Evolutionary conservation across 179 eudicot species (phyloP).

Genomic region (Beta lomatogona): DNA sequence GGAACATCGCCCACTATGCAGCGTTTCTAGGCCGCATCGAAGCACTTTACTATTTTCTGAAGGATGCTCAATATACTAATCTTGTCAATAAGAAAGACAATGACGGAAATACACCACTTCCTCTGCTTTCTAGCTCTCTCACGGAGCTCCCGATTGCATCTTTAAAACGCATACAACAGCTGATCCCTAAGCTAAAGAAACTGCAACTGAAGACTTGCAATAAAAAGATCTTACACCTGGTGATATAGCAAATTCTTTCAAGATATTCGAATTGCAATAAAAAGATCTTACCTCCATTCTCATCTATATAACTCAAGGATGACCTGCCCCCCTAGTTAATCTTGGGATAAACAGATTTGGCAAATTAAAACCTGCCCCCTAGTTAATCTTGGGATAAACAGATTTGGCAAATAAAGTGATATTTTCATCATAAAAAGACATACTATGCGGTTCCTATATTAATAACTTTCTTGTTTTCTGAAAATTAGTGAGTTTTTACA

Average conservation of each 20-base stretch:
- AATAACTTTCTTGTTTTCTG: too few species aligned
- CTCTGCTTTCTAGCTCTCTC: not conserved
- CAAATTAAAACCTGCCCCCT: too few species aligned
- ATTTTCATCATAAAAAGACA: too few species aligned
- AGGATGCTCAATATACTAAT: not conserved
- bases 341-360: too few species aligned
- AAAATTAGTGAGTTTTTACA: too few species aligned
- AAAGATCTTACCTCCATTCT: too few species aligned
- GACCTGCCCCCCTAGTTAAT: too few species aligned
- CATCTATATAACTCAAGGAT: too few species aligned
- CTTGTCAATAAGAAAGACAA: not conserved
- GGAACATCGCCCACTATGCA: slow-evolving; percentile 15
- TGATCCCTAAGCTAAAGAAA: not conserved
- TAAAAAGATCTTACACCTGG: not conserved
- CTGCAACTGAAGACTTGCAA: not conserved
- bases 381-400: too few species aligned
- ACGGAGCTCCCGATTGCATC: not conserved
- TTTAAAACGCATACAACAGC: not conserved
- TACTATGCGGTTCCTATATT: too few species aligned
- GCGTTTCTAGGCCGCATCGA: not conserved
- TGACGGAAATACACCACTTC: slow-evolving; percentile 8
- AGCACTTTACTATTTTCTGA: not conserved
- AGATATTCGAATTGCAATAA: not conserved
- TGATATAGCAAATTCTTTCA: not conserved
- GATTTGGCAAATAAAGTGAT: too few species aligned